These are phyloP conservation scores for Alternaria postmessia DNA, from an alignment of 2,329 filamentous ascomycete species.

Conservation along the genomic window DNA sequence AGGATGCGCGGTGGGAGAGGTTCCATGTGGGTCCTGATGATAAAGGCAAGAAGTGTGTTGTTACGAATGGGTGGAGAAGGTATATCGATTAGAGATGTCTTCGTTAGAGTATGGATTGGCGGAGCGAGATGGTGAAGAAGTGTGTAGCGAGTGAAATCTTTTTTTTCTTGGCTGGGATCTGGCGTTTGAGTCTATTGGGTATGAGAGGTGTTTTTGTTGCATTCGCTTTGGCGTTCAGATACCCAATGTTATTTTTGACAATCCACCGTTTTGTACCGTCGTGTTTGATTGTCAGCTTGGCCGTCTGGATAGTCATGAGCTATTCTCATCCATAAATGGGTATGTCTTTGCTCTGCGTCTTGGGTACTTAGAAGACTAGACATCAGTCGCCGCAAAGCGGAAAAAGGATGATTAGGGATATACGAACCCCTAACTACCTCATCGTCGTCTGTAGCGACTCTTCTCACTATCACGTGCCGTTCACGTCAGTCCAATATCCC, in stretches of 20 bases:
- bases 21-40: conserved; percentile 64
- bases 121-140: not conserved
- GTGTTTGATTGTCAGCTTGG: no score
- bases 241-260: not conserved
- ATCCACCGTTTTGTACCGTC: no score
- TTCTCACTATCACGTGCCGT: no score
- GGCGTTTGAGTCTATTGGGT: not conserved
- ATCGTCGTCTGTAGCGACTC: no score
- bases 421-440: no score
- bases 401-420: no score
- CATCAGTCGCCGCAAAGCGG: no score
- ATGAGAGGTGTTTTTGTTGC: not conserved
- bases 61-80: conserved; percentile 10
- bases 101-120: not conserved
- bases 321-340: no score
- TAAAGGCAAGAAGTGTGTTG: conserved; percentile 59
- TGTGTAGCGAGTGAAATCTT: no score
- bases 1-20: conserved; percentile 86
- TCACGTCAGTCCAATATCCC: no score
- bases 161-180: not conserved
- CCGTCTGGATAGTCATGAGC: no score
- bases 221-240: not conserved
- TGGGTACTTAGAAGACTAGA: rapidly evolving
- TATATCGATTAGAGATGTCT: conserved; percentile 8
- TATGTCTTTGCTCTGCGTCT: no score